A percentile compares a stretch with the other conserved stretches of the same genome.
Evolutionary conservation across 768 basidiomycete species (phyloP).

Genomic region (Megacollybia marginata): DNA sequence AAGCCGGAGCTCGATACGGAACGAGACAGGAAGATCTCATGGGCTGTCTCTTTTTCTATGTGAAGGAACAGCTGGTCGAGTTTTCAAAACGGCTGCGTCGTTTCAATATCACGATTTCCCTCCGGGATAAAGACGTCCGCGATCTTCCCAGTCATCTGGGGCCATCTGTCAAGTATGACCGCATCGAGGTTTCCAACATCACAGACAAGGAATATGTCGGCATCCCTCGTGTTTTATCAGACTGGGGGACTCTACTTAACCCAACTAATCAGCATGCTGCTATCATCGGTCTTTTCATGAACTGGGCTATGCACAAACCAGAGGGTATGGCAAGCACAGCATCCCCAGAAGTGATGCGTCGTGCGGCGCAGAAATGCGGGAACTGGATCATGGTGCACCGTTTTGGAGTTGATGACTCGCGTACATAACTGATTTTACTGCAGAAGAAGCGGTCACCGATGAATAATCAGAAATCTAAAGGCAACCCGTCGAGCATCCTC

Average conservation of each 20-base stretch:
- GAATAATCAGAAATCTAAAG: too few species aligned
- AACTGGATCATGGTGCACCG: not conserved
- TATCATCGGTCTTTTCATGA: slow-evolving; percentile 40
- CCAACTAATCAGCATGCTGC: slow-evolving; percentile 16
- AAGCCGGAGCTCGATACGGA: slow-evolving; percentile 27
- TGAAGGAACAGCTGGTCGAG: slow-evolving; percentile 29
- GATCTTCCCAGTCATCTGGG: slow-evolving; percentile 13
- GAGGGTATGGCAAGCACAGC: slow-evolving; percentile 9
- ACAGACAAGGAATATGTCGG: slow-evolving; percentile 36
- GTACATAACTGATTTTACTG: not conserved
- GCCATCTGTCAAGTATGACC: slow-evolving; percentile 25
- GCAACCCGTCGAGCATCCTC: too few species aligned
- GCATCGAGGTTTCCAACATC: slow-evolving; percentile 43
- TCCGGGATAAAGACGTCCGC: slow-evolving; percentile 25
- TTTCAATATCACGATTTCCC: slow-evolving; percentile 24
- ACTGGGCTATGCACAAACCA: slow-evolving; percentile 27
- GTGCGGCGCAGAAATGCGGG: slow-evolving; percentile 1
- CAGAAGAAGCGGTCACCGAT: not conserved
- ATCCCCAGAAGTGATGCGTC: not conserved
- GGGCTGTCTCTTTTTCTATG: slow-evolving; percentile 42
- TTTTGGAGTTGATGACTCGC: not conserved
- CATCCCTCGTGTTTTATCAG: slow-evolving; percentile 19
- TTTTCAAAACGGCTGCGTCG: slow-evolving; percentile 28
- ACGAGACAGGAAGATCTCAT: slow-evolving; percentile 35
- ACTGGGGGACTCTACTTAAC: slow-evolving; percentile 31